Percentiles rank a stretch among this genome's conserved stretches.
Evolutionary conservation across 2,329 filamentous ascomycete genomes (phyloP).

Genomic region (Microdochium nivale): DNA sequence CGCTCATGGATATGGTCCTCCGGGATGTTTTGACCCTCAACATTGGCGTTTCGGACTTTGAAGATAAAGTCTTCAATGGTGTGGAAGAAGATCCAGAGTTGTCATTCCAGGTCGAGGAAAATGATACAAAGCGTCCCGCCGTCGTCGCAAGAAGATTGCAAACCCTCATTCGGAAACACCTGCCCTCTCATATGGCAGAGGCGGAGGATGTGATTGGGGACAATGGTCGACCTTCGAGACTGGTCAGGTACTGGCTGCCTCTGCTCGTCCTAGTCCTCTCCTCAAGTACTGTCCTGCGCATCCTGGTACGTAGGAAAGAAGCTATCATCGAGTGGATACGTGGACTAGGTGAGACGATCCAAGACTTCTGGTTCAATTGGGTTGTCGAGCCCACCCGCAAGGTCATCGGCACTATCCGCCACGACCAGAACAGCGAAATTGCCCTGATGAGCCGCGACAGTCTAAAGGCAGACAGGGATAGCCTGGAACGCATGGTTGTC

Average conservation of each 20-base stretch:
- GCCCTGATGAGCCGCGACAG: constrained; percentile 95
- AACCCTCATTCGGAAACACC: constrained; percentile 56
- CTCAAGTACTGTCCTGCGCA: constrained; percentile 75
- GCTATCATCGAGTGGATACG: constrained; percentile 74
- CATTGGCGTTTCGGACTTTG: constrained; percentile 52
- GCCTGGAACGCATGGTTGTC: constrained; percentile 94
- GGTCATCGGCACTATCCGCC: constrained; percentile 83
- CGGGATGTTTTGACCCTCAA: constrained; percentile 60
- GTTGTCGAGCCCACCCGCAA: constrained; percentile 77
- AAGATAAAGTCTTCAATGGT: constrained; percentile 55
- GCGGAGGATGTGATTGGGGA: constrained; percentile 47
- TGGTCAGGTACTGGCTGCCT: constrained; percentile 87
- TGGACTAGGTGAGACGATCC: constrained; percentile 67
- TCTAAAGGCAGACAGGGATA: constrained; percentile 80
- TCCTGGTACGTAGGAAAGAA: constrained; percentile 65
- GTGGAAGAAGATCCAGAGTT: constrained; percentile 54
- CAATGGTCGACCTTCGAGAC: constrained; percentile 65
- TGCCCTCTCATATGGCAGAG: constrained; percentile 57
- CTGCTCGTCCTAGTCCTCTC: constrained; percentile 64
- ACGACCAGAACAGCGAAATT: constrained; percentile 87
- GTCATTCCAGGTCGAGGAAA: constrained; percentile 41
- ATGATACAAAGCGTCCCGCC: constrained; percentile 38
- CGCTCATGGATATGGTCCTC: constrained; percentile 79
- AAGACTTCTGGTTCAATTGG: constrained; percentile 97
- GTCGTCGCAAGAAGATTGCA: constrained; percentile 60